phyloP scores from a whole-genome alignment of 352 stramenopile species.

The Globisporangium middletonii region DNA sequence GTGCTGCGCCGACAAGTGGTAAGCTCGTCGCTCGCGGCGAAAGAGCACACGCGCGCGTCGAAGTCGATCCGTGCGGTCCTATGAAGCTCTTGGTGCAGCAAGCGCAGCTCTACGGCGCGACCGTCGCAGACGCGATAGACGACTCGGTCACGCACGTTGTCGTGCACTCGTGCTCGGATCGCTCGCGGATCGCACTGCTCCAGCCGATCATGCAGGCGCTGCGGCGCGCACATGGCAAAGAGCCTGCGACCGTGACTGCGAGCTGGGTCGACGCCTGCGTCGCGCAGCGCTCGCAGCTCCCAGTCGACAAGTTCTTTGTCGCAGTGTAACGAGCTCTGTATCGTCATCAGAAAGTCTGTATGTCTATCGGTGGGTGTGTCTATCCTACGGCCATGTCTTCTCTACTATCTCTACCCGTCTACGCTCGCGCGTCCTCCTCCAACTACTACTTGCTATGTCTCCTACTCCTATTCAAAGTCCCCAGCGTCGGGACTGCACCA shows the following conservation, averaged over 20 bases:
- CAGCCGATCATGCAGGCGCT: slow-evolving; percentile 39
- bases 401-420: neutral
- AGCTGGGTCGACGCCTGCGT: slow-evolving; percentile 60
- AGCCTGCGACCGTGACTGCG: slow-evolving; percentile 50
- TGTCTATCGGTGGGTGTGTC: slow-evolving; percentile 1
- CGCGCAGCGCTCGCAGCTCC: slow-evolving; percentile 35
- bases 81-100: slow-evolving; percentile 59
- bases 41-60: slow-evolving; percentile 1
- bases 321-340: slow-evolving; percentile 24
- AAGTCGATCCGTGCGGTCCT: slow-evolving; percentile 19
- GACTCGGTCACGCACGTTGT: slow-evolving; percentile 62
- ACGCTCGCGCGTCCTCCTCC: neutral
- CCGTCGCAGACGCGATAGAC: slow-evolving; percentile 31
- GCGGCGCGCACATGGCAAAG: slow-evolving; percentile 31
- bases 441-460: neutral
- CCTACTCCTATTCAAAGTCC: slow-evolving; percentile 23
- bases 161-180: slow-evolving; percentile 19
- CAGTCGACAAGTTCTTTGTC: slow-evolving; percentile 48
- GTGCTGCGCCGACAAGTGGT: neutral
- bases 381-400: neutral
- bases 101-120: slow-evolving; percentile 48
- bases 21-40: too few species aligned
- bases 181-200: slow-evolving; percentile 28
- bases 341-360: neutral
- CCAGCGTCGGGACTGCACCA: slow-evolving; percentile 49